Evolutionary conservation across 768 basidiomycete genomes (phyloP), one percentile per base, ranked within the genome.

Genomic region (Tephrocybe sp.): DNA sequence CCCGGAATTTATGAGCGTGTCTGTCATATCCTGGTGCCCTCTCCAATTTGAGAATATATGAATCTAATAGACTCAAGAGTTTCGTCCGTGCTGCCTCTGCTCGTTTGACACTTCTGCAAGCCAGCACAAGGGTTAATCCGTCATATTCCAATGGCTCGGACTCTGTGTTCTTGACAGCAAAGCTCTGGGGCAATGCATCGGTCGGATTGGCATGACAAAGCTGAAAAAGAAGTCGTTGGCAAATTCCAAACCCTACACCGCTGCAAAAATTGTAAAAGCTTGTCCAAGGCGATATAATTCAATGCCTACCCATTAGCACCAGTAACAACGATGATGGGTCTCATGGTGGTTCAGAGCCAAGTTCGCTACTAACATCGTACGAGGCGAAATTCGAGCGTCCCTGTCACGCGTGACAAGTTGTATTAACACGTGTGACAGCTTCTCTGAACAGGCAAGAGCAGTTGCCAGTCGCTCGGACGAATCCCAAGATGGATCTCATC

Each of bases 191-290:
- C 18, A 64, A 60, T 1, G 78, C 74, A 56, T 88, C 84, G 11
- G 74, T 66, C 4, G 80, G 78, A 49, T 61, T 61, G 12, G 63
- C 59, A 34, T 72, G 69, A n/a, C 79, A 79, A 15, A 92, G 70
- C 57, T 91, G 84, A 56, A 73, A 66, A 38, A 94, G 73, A 6
- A 94, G 75, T 40, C 91, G 84, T 53, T 85, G 80, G 68, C 89
- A 91, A 37, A 88, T 85, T 11, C 88, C 89, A 62, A 86, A 88
- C 13, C 91, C 91, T 15, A 94, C 76, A 48, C 91, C 91, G 31
- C 91, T 93, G 62, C 2, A 49, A 49, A 24, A 33, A 31, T 18
- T 9, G n/a, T n/a, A n/a, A n/a, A 38, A 38, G 8, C 7, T 19
- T 19, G 4, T 12, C 7, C 18, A 19, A n/a, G 4, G 37, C 21